Evolutionary conservation across 768 basidiomycete species (phyloP), one percentile per base, ranked within the genome.

Genomic region (Asterophora parasitica): DNA sequence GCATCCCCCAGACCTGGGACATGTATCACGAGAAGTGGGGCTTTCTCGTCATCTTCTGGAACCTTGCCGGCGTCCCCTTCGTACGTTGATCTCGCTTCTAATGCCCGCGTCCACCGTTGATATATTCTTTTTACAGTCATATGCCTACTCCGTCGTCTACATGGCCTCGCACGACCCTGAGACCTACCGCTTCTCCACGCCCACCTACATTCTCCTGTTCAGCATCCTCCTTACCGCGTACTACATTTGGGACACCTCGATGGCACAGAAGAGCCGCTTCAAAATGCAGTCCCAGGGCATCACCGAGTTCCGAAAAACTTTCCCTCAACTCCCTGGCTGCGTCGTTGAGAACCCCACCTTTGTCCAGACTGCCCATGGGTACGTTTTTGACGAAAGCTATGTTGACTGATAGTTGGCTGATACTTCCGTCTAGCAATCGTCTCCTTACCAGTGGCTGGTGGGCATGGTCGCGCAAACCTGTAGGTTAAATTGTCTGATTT

Each of bases 21-120:
- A 99, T 99, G 92, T 96, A 85, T 73, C 91, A 95, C 58, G 95
- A 99, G 63, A 99, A 99, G 78, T 87, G 89, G 89, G 90, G 94
- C 26, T 97, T 94, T 76, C 86, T 97, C 81, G 85, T 97, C 54
- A 96, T 96, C 62, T 97, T 97, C 73, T 96, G 94, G 94, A 92
- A 93, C 62, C 82, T 92, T 57, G 89, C 93, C 2, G 93, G 92
- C 37, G 91, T 92, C 10, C 90, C 89, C 36, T 93, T 94, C 68
- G 88, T 90, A 63, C 54, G 88, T 67, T 23, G 3, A 23, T 3
- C 6, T 23, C 32, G 46, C 20, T 16, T 9, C 19, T 27, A 11
- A 1, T 37, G 15, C 34, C 19, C n/a, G 28, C 3, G 38, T 16
- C 26, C 15, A 17, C n/a, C 27, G 43, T 30, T 36, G 20, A 49